Base-by-base conservation (phyloP, 257 asterid species). In the Capsicum pubescens region DNA sequence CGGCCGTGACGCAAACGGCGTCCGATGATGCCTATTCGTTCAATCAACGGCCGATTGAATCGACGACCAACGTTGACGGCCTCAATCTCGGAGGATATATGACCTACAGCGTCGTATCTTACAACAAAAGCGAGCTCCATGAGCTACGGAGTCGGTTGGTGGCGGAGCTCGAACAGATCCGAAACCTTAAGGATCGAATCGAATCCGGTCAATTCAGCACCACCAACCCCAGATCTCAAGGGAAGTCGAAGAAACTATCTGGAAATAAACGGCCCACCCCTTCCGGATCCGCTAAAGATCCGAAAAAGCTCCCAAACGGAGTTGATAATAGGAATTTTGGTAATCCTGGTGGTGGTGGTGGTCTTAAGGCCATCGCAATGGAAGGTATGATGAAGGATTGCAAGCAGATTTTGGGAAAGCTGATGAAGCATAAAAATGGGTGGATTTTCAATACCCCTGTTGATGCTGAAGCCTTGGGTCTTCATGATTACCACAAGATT, bases 21-120 rank as follows among this genome's bases (percentile, higher is more conserved):
- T 95, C 99, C 3, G 99, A 95, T 52, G 99, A 97, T 46, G 98
- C 98, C 7, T 93, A 97, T 85, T 97, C 98, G 3, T 97, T 88
- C 88, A 95, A 92, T 74, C 98, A 93, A 89, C 87, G 87, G 72
- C 85, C 91, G 4, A 82, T 68, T 12, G 88, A 87, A 69, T 85
- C 93, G 50, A 82, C 91, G 1, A 83, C 90, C 52, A 82, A 85
- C 83, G 93, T 93, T 13, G 87, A 86, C 90, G 93, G 91, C 9
- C 86, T 84, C 60, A 89, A 89, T 83, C 92, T 85, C 6, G 99
- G 97, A 16, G 89, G 92, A n/a, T 91, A 90, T 83, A 6, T 90
- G 63, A 90, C 93, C 61, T 90, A 87, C 85, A 87, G 91, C 57
- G 86, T 95, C 21, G 67, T 94, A 10, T 84, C 95, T 42, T 93